Base-by-base conservation (phyloP, 805 yeast genomes). In the Zygoascus biomembranicola region DNA sequence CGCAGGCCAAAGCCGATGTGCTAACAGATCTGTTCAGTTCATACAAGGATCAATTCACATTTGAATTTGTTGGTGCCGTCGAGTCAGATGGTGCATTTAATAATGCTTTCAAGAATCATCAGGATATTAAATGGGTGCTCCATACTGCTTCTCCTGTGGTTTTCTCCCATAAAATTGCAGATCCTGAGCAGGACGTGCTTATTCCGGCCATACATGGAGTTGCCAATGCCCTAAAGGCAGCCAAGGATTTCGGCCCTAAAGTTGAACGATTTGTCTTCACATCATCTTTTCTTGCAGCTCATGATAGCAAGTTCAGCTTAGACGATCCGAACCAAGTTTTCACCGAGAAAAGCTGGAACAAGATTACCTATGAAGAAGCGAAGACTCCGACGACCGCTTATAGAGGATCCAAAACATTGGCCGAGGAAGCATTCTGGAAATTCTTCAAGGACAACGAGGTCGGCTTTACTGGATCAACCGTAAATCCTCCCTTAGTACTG, bases 391-490 rank as follows among this genome's bases (percentile, higher is more conserved):
- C 18, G 8, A 47, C n/a, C 26, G 56, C 58, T 18, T 65, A 62
- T 45, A 13, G 50, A 73, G 74, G 43, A 71, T 74, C 85, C 35
- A 82, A 81, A 66, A 73, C 65, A 10, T 68, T 70, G 59, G 87
- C 86, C 32, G 86, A 84, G 67, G 61, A 69, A 57, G 77, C 81
- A 2, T 79, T 79, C 14, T 79, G 86, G 79, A 73, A 78, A 1
- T 80, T 79, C 57, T 55, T 71, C n/a, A 67, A 56, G 31, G 49
- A 49, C 23, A 43, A 23, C 14, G 23, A 42, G 20, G 49, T 31
- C 2, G 59, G 60, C 6, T 65, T 66, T 32, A 47, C 59, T 4
- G 47, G 56, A 26, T 55, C 67, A 20, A 59, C 68, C 13, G 52
- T 68, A 48, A 59, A 56, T 52, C 69, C 71, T 9, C 66, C 67